A percentile compares a stretch with the other conserved stretches of the same genome.
Evolutionary conservation across 2,329 filamentous ascomycete genomes (phyloP).

Genomic region (Exophiala sideris): DNA sequence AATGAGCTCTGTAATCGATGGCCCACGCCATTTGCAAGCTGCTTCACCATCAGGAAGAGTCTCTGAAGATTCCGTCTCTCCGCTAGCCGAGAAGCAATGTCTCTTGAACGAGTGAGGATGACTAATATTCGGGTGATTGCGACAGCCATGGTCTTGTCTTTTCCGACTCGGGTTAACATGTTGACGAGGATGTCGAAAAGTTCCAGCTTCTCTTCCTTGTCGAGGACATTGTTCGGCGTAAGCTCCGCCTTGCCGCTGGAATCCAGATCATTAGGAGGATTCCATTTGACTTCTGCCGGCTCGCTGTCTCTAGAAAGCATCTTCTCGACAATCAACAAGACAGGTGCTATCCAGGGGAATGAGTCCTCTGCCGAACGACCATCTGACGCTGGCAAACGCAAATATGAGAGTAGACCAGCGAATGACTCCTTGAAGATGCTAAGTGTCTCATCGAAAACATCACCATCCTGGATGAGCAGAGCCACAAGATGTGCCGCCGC

Average conservation of each 20-base stretch:
- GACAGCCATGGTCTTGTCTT: constrained; percentile 78
- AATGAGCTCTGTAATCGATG: constrained; percentile 68
- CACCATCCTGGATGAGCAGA: constrained; percentile 69
- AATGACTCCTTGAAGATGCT: constrained; percentile 71
- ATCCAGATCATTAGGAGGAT: constrained; percentile 47
- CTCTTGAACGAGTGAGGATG: constrained; percentile 76
- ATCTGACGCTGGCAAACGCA: constrained; percentile 58
- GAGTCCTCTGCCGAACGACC: constrained; percentile 68
- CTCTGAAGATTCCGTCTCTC: constrained; percentile 87
- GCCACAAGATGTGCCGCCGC: constrained; percentile 91
- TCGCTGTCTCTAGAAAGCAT: constrained; percentile 86
- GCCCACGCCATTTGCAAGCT: constrained; percentile 75
- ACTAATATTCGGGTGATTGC: constrained; percentile 80
- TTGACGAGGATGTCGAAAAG: constrained; percentile 78
- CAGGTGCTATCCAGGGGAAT: constrained; percentile 89
- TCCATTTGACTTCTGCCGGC: constrained; percentile 70
- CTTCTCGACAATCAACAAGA: constrained; percentile 85
- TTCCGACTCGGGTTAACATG: constrained; percentile 79
- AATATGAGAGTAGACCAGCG: constrained; percentile 70
- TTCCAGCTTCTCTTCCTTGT: constrained; percentile 61
- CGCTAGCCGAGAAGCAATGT: constrained; percentile 70
- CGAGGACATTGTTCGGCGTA: constrained; percentile 59
- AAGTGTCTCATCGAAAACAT: constrained; percentile 75
- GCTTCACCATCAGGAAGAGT: constrained; percentile 92
- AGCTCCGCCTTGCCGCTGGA: constrained; percentile 55